Conservation (phyloP, 139 green algal species). For the Tetraselmis striata region DNA sequence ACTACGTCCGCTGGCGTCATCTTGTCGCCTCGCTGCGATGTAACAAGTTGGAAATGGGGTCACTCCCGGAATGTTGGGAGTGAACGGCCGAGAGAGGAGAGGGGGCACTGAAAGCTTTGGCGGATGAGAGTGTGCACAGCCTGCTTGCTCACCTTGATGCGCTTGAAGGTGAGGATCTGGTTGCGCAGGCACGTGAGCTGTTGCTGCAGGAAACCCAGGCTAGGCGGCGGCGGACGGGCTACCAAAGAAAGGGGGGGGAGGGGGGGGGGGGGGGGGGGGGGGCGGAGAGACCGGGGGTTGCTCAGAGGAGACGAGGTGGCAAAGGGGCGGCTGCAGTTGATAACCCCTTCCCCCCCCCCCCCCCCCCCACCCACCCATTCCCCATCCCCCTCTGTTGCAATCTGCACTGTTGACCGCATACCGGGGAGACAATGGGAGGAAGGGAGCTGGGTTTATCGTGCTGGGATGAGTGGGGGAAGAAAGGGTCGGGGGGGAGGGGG, state of each 20-base stretch:
- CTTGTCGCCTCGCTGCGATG: not conserved
- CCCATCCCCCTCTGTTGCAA: too few relatives aligned
- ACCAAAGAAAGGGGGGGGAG: not conserved
- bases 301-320: too few relatives aligned
- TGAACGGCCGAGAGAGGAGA: not conserved
- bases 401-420: too few relatives aligned
- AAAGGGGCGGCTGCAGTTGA: too few relatives aligned
- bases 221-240: not conserved
- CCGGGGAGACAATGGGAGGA: too few relatives aligned
- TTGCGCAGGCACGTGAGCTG: constrained; percentile 37
- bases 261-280: too few relatives aligned
- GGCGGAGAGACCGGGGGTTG: too few relatives aligned
- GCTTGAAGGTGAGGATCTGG: constrained; percentile 49
- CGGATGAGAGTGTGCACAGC: not conserved
- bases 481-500: too few relatives aligned
- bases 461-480: too few relatives aligned
- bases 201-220: constrained; percentile 29
- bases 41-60: not conserved
- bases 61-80: not conserved
- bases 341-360: too few relatives aligned
- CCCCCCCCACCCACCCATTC: too few relatives aligned
- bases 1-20: not conserved
- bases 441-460: too few relatives aligned
- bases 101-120: not conserved
- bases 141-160: constrained; percentile 22